These are phyloP conservation scores for Lippia alba DNA, from an alignment of 305 asterid species.

Conservation along the genomic window DNA sequence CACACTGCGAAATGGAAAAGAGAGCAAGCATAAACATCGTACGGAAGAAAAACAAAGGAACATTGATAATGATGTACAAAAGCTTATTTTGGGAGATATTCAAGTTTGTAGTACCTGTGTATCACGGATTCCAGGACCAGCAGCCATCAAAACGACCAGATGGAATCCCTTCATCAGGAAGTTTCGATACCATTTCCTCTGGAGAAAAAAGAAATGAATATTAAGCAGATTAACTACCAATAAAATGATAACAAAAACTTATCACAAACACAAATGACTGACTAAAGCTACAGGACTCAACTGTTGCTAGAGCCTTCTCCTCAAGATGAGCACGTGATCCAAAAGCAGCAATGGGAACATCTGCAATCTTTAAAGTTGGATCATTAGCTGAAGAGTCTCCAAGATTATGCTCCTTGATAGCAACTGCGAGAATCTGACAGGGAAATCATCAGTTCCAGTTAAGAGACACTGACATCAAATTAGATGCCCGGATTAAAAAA, in stretches of 20 bases:
- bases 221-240: constrained; percentile 22
- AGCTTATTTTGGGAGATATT: not conserved
- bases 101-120: constrained; percentile 67
- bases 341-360: constrained; percentile 80
- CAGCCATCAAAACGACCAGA: constrained; percentile 91
- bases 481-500: not conserved
- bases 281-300: constrained; percentile 52
- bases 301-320: constrained; percentile 95
- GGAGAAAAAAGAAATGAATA: constrained; percentile 46
- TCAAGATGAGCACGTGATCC: constrained; percentile 99
- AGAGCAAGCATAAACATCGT: not conserved
- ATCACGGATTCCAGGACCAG: constrained; percentile 94
- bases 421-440: constrained; percentile 85
- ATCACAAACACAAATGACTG: constrained; percentile 30
- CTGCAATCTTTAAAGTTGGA: constrained; percentile 63
- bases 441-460: constrained; percentile 45
- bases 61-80: not conserved
- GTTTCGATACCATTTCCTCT: constrained; percentile 98
- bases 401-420: constrained; percentile 53
- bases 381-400: constrained; percentile 64
- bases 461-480: not conserved
- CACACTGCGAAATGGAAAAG: constrained; percentile 67
- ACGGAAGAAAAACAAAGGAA: not conserved
- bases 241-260: constrained; percentile 25
- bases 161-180: constrained; percentile 98